Evolutionary conservation across 2,329 filamentous ascomycete genomes (phyloP), one percentile per base, ranked within the genome.

Genomic region (Verticillium isaacii): DNA sequence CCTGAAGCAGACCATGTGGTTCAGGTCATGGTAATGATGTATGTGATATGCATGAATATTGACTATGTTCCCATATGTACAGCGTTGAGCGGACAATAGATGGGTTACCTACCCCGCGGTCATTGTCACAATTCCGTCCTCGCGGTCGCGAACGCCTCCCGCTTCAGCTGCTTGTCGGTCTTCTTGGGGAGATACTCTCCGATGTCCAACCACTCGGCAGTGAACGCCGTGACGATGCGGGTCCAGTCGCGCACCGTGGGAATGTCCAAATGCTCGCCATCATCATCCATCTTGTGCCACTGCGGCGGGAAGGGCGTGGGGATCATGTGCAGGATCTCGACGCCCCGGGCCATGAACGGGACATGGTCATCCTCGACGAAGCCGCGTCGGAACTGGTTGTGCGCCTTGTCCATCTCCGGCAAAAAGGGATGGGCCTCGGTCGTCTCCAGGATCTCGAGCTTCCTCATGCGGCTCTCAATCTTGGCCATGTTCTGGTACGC

Each of bases 261-360:
- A 67, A 89, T 78, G 73, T 99, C 92, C 61, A 99, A 77, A 75
- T 98, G 90, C 67, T 89, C 87, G 2, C 87, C 94, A 68, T 97
- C 89, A 71, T 99, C 95, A 0, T 88, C 78, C 69, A 93, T 86
- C 1, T 82, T 89, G 77, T 99, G 95, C 95, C 95, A 99, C 1
- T 96, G 90, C 0, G 67, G 56, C 0, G 93, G 93, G 72, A 98
- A 98, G 0, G 89, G 89, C 4, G 80, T 82, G 0, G 94, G 92
- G 62, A 99, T 98, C 32, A 99, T 75, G 76, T 99, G 95, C 62
- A 99, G 75, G 17, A 98, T 83, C 32, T 96, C 89, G 0, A 98
- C 94, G 1, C 95, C 95, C 39, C 92, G 85, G 39, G 79, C 79
- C 82, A 98, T 87, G 69, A 99, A 99, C 0, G 95, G 95, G 5